Base-by-base conservation (phyloP, 495 filamentous ascomycete species). In the Tuber indicum region DNA sequence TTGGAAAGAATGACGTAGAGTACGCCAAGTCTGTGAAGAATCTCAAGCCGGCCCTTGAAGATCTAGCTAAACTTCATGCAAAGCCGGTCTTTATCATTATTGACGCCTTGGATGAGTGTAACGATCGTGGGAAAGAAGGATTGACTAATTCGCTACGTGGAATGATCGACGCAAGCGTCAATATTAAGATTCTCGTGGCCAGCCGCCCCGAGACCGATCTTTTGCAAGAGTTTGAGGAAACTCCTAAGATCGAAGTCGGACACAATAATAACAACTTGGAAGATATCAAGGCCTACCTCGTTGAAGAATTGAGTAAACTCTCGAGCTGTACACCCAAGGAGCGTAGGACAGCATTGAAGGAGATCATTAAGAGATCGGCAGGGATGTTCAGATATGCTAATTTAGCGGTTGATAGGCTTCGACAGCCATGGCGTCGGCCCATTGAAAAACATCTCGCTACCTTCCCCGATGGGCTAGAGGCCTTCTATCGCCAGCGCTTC, bases 51-150 rank as follows among this genome's bases (percentile, higher is more conserved):
- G 45, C 73, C 46, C 39, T 76, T 39, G 75, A 76, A 62, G 75
- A 74, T 16, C 45, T 76, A 10, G 16, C 62, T 23, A 58, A 36
- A 32, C 32, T 74, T 52, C 41, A 73, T 21, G 71, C 39, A n/a
- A 76, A 62, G 66, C 71, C 21, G 12, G 72, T 75, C 10, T 84
- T 84, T 49, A 47, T 83, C 46, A 47, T 84, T 19, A 62, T 84
- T 43, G 82, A 84, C 62, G 82, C 79, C 36, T 46, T 83, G 47
- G 82, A 84, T 39, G 82, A 84, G 77, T 82, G 82, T 52, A 76
- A 80, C 69, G 71, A 77, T 26, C 70, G 72, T 42, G 70, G 75
- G 41, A 42, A 71, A 71, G 74, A 74, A 69, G 49, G 73, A 73
- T 42, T 77, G 32, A 39, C 73, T 23, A 70, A 47, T 43, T 47